Conservation (phyloP, 75 land plant genomes). For the Sequoiadendron giganteum region DNA sequence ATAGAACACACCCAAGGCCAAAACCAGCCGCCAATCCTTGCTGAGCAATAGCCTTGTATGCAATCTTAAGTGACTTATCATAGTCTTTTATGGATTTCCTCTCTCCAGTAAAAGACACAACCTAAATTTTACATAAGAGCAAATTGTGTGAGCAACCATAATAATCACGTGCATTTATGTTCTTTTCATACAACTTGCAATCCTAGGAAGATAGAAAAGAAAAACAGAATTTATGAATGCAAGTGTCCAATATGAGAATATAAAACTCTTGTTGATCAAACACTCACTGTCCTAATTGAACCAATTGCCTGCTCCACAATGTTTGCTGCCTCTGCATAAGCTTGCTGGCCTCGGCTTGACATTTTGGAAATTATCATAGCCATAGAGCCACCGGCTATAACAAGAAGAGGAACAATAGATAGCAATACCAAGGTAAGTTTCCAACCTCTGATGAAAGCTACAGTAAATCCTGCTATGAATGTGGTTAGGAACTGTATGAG, state of each 20-base stretch:
- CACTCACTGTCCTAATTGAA: slow-evolving; percentile 56
- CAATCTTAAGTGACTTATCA: slow-evolving; percentile 48
- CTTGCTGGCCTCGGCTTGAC: slow-evolving; percentile 44
- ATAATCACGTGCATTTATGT: neutral
- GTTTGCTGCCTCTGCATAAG: slow-evolving; percentile 56
- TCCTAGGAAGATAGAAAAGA: neutral
- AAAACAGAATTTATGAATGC: neutral
- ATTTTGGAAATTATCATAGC: slow-evolving; percentile 35
- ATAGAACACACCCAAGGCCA: slow-evolving; percentile 62
- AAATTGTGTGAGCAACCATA: neutral
- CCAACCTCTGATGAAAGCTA: slow-evolving; percentile 66
- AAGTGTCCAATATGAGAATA: neutral
- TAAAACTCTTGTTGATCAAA: neutral
- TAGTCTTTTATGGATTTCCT: slow-evolving; percentile 64
- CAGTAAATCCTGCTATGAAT: slow-evolving; percentile 50
- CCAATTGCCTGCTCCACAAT: slow-evolving; percentile 62
- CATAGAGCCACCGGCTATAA: slow-evolving; percentile 39
- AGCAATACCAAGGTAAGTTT: slow-evolving; percentile 55
- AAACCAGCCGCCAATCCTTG: slow-evolving; percentile 73
- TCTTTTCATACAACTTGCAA: neutral
- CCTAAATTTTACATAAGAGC: slow-evolving; percentile 31
- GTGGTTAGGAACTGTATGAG: slow-evolving; percentile 44
- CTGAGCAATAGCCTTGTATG: slow-evolving; percentile 58
- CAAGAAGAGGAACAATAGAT: slow-evolving; percentile 41
- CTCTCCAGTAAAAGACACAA: slow-evolving; percentile 91